Evolutionary conservation across 192 early-diverging fungal genomes (phyloP), one percentile per base, ranked within the genome.

Genomic region (Ambispora gerdemannii): DNA sequence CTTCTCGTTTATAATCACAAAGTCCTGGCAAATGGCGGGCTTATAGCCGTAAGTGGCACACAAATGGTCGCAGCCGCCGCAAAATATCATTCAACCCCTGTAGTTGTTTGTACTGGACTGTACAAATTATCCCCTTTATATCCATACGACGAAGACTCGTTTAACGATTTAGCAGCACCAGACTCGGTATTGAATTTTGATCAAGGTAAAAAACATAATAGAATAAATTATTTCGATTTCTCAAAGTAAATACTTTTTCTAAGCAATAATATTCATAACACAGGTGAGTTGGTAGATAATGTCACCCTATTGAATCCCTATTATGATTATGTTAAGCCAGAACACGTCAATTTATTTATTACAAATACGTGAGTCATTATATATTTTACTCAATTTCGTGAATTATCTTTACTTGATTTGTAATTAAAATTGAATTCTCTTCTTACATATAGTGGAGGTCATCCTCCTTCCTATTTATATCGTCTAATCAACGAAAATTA

Each of bases 301-400:
- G 88, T 90, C 20, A 90, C 94, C 15, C 83, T 94, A 10, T 81
- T 86, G n/a, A 95, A 92, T 75, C 93, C 95, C 3, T 84, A 86
- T 65, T 96, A 91, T 72, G 95, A 97, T 78, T 98, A 93, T 78
- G 93, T 98, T 3, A 84, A 84, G 22, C 95, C 96, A 1, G 93
- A 95, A 60, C 83, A 95, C 59, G 87, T 98, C 31, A 89, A 87
- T 61, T 77, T 98, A 43, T 93, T 95, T 72, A 91, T 98, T 68
- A 93, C 93, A 60, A 91, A 95, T 74, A 81, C 86, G 88, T 91
- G 86, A 77, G 86, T 86, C 15, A 1, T 68, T 3, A 22, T 2
- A n/a, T 24, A 22, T 52, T 50, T 51, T 70, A 33, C 38, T 55
- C 4, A 3, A 30, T 17, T 24, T 72, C 4, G 17, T 33, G 35